These are phyloP conservation scores for Hydnum rufescens DNA, from an alignment of 768 basidiomycete species.

Conservation along the genomic window DNA sequence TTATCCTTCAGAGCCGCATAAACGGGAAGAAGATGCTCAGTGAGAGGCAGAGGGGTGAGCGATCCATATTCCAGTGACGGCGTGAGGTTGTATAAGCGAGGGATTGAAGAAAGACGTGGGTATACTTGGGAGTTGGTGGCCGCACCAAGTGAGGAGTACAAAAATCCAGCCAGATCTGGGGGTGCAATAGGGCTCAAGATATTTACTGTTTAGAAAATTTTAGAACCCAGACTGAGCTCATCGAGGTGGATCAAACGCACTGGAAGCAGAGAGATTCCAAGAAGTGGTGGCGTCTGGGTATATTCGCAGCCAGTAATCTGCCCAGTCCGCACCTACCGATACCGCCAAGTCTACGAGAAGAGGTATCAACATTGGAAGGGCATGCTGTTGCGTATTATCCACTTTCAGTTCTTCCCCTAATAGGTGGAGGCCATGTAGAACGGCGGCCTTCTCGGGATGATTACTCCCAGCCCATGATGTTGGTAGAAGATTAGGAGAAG, in stretches of 20 bases:
- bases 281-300: slow-evolving; percentile 37
- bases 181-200: slow-evolving; percentile 57
- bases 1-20: slow-evolving; percentile 9
- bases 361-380: slow-evolving; percentile 37
- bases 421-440: slow-evolving; percentile 59
- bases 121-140: slow-evolving; percentile 28
- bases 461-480: too few relatives aligned
- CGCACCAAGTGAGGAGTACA: slow-evolving; percentile 32
- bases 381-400: slow-evolving; percentile 31
- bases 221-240: too few relatives aligned
- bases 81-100: slow-evolving; percentile 7
- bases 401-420: slow-evolving; percentile 34
- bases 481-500: neutral
- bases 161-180: slow-evolving; percentile 49
- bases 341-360: slow-evolving; percentile 24
- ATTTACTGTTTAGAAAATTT: slow-evolving; percentile 23
- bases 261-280: neutral
- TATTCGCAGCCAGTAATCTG: slow-evolving; percentile 79
- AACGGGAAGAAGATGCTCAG: slow-evolving; percentile 5
- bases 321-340: slow-evolving; percentile 64
- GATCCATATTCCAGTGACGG: slow-evolving; percentile 10
- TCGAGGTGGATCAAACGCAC: neutral
- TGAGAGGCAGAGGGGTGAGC: neutral
- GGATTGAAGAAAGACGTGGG: slow-evolving; percentile 18
- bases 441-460: slow-evolving; percentile 22